Evolutionary conservation across 2,329 filamentous ascomycete genomes (phyloP).

Genomic region (Hypoxylon sp.): DNA sequence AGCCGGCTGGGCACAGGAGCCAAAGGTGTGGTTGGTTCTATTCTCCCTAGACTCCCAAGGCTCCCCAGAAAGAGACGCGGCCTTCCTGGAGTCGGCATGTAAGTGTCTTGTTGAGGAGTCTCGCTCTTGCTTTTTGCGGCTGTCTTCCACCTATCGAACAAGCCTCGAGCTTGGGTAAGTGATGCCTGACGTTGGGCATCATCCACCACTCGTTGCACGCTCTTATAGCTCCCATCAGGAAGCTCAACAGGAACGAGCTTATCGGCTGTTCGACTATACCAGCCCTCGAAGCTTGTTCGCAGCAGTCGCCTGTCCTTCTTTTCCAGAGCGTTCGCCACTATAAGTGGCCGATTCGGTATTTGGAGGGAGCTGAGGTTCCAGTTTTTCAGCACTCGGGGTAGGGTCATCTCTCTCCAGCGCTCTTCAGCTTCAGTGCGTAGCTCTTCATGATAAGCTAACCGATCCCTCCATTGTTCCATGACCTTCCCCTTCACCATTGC

Average conservation of each 20-base stretch:
- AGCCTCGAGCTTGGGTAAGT: conserved; percentile 43
- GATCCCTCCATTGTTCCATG: conserved; percentile 49
- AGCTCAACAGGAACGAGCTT: conserved; percentile 50
- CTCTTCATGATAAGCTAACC: conserved; percentile 39
- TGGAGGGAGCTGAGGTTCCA: conserved; percentile 54
- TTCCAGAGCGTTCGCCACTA: conserved; percentile 51
- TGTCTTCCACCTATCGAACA: conserved; percentile 48
- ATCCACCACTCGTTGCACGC: conserved; percentile 46
- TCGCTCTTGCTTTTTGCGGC: conserved; percentile 38
- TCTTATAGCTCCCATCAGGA: conserved; percentile 47
- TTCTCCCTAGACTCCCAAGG: conserved; percentile 46
- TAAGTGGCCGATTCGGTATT: conserved; percentile 50
- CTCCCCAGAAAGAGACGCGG: conserved; percentile 51
- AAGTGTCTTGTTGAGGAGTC: conserved; percentile 42
- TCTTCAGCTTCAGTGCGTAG: conserved; percentile 45
- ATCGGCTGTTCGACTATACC: conserved; percentile 51
- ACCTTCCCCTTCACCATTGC: conserved; percentile 46
- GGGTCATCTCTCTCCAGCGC: conserved; percentile 47
- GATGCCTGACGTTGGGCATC: conserved; percentile 47
- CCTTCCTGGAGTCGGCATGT: conserved; percentile 53
- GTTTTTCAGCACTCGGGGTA: conserved; percentile 48
- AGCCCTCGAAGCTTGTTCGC: conserved; percentile 51
- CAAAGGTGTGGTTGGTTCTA: conserved; percentile 53
- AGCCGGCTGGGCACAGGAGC: conserved; percentile 50
- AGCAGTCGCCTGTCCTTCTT: conserved; percentile 52